phyloP scores from a whole-genome alignment of 768 basidiomycete species.

The Pulveroboletus ravenelii region DNA sequence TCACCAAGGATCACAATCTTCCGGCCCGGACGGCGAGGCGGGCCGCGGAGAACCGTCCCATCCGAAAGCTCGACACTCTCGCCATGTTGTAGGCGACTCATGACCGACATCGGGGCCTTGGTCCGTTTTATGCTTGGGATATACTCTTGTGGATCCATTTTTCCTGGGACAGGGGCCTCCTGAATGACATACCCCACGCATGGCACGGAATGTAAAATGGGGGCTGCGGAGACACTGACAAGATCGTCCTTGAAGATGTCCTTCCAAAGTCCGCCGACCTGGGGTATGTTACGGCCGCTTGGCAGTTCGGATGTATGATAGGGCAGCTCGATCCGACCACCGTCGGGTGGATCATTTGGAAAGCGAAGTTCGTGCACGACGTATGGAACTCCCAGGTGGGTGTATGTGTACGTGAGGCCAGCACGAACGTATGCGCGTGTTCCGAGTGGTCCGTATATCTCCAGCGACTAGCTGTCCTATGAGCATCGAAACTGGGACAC shows the following conservation, averaged over 20 bases:
- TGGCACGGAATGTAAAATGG: conserved; percentile 74
- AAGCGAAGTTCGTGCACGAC: conserved; percentile 80
- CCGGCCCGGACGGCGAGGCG: conserved; percentile 58
- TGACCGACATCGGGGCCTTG: conserved; percentile 60
- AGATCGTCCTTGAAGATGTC: conserved; percentile 54
- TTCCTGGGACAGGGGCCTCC: conserved; percentile 72
- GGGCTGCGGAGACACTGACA: conserved; percentile 68
- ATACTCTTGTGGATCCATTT: conserved; percentile 65
- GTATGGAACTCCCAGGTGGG: conserved; percentile 60
- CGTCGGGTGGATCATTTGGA: conserved; percentile 49
- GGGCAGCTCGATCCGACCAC: conserved; percentile 46
- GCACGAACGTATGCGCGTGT: conserved; percentile 76
- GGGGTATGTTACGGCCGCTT: conserved; percentile 58
- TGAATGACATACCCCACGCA: conserved; percentile 75
- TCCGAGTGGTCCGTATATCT: conserved; percentile 84
- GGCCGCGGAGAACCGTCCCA: conserved; percentile 68
- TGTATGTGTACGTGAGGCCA: conserved; percentile 64
- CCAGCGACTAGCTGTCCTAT: conserved; percentile 47
- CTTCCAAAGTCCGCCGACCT: conserved; percentile 58
- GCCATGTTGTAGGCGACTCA: conserved; percentile 64
- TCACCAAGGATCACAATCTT: conserved; percentile 84
- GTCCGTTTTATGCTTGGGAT: conserved; percentile 66
- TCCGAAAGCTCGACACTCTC: conserved; percentile 60
- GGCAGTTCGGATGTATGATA: conserved; percentile 51
- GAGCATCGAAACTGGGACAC: not conserved